Percentiles rank a stretch among this genome's conserved stretches.
phyloP scores from a whole-genome alignment of 805 yeast genomes.

The Candida ponderosae region DNA sequence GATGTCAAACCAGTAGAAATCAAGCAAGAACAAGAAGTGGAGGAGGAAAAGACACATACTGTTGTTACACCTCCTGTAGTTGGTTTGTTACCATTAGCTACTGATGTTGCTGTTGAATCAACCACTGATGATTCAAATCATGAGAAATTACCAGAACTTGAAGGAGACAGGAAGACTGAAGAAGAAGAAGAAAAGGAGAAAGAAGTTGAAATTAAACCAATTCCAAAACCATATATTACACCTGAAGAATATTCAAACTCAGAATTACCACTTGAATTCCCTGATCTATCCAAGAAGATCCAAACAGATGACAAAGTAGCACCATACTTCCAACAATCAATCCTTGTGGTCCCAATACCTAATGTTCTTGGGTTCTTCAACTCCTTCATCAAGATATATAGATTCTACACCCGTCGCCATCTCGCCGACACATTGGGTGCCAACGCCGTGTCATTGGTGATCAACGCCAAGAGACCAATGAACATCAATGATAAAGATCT shows the following conservation, averaged over 20 bases:
- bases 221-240: conserved; percentile 56
- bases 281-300: conserved; percentile 24
- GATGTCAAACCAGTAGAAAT: neutral
- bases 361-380: conserved; percentile 72
- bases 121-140: conserved; percentile 6
- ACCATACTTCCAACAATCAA: conserved; percentile 66
- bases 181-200: conserved; percentile 20
- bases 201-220: conserved; percentile 30
- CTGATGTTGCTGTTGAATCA: conserved; percentile 1
- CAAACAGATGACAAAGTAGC: conserved; percentile 34
- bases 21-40: conserved; percentile 1
- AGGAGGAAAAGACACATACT: too few relatives aligned
- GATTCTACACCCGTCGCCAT: conserved; percentile 70
- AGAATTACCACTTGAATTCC: conserved; percentile 54
- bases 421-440: conserved; percentile 59
- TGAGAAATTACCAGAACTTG: conserved; percentile 8
- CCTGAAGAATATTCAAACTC: conserved; percentile 51
- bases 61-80: conserved; percentile 4
- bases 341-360: conserved; percentile 68
- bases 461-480: conserved; percentile 42
- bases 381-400: conserved; percentile 66
- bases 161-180: conserved; percentile 14
- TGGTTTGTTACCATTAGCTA: neutral
- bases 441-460: conserved; percentile 43
- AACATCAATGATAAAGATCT: conserved; percentile 29